phyloP scores from a whole-genome alignment of 495 filamentous ascomycete species.

The Mytilinidion resinicola region DNA sequence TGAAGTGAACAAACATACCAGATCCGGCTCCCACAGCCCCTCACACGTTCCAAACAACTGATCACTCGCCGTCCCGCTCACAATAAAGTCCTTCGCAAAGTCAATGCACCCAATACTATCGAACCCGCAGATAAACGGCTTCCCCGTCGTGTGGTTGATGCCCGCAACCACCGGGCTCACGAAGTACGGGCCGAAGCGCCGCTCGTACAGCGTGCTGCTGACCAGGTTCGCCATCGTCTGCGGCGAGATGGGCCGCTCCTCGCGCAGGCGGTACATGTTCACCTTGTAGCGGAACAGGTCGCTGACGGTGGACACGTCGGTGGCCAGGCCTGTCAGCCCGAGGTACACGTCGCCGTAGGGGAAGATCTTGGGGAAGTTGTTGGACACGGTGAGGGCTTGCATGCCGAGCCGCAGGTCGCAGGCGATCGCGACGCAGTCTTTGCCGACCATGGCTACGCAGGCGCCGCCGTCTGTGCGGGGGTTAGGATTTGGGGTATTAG shows the following conservation, averaged over 20 bases:
- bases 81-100: conserved; percentile 98
- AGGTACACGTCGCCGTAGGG: conserved; percentile 92
- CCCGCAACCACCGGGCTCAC: conserved; percentile 91
- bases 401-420: conserved; percentile 97
- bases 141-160: conserved; percentile 81
- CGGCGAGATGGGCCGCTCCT: conserved; percentile 91
- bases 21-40: conserved; percentile 93
- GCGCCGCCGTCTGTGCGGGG: conserved; percentile 73
- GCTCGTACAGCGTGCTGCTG: conserved; percentile 82
- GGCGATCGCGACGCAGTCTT: conserved; percentile 98
- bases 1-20: conserved; percentile 51
- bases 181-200: conserved; percentile 92
- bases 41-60: conserved; percentile 99
- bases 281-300: conserved; percentile 99
- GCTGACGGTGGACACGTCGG: conserved; percentile 87
- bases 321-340: conserved; percentile 93
- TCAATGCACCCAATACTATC: conserved; percentile 99
- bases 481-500: conserved; percentile 2
- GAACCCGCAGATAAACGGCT: conserved; percentile 98
- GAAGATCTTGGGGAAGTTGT: conserved; percentile 99
- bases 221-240: conserved; percentile 95
- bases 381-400: conserved; percentile 92
- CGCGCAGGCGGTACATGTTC: conserved; percentile 98
- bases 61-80: conserved; percentile 89
- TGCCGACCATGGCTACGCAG: conserved; percentile 97